These are phyloP conservation scores for Rhinocladiella similis DNA, from an alignment of 2,329 filamentous ascomycete genomes.

Conservation along the genomic window DNA sequence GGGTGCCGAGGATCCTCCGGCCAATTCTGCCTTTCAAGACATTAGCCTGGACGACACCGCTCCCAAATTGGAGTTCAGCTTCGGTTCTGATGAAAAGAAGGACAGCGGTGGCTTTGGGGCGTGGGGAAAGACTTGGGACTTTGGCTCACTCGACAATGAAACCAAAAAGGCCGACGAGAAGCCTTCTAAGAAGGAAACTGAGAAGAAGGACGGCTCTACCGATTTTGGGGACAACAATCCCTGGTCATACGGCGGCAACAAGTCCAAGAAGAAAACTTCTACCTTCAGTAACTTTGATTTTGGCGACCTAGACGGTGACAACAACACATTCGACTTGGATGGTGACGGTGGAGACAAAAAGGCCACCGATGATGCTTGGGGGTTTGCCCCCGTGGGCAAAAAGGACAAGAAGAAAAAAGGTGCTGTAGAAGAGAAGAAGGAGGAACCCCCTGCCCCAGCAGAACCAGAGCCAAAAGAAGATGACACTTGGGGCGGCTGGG, in stretches of 20 bases:
- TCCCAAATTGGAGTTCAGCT: slow-evolving; percentile 59
- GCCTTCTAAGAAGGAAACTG: slow-evolving; percentile 28
- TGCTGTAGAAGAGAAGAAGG: slow-evolving; percentile 38
- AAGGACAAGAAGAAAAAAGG: slow-evolving; percentile 51
- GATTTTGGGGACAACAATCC: slow-evolving; percentile 36
- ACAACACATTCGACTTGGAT: slow-evolving; percentile 42
- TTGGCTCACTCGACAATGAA: slow-evolving; percentile 39
- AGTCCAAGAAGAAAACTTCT: slow-evolving; percentile 39
- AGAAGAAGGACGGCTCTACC: slow-evolving; percentile 29
- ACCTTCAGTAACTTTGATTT: slow-evolving; percentile 42
- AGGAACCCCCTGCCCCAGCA: slow-evolving; percentile 26
- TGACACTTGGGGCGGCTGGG: slow-evolving; percentile 36
- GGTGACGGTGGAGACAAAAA: slow-evolving; percentile 49
- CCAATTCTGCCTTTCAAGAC: slow-evolving; percentile 62
- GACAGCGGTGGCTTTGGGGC: slow-evolving; percentile 50
- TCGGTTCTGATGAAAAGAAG: slow-evolving; percentile 49
- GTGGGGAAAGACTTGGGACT: slow-evolving; percentile 63
- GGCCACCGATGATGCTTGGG: slow-evolving; percentile 40
- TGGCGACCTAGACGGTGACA: slow-evolving; percentile 42
- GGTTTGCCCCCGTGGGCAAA: slow-evolving; percentile 40
- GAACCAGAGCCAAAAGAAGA: slow-evolving; percentile 30
- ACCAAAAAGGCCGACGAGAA: slow-evolving; percentile 34
- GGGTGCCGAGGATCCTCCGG: slow-evolving; percentile 37
- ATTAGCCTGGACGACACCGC: slow-evolving; percentile 64
- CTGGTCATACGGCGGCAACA: slow-evolving; percentile 39